A percentile compares a stretch with the other conserved stretches of the same genome.
Evolutionary conservation across 352 stramenopile genomes (phyloP).

Genomic region (Saprolegnia parasitica): DNA sequence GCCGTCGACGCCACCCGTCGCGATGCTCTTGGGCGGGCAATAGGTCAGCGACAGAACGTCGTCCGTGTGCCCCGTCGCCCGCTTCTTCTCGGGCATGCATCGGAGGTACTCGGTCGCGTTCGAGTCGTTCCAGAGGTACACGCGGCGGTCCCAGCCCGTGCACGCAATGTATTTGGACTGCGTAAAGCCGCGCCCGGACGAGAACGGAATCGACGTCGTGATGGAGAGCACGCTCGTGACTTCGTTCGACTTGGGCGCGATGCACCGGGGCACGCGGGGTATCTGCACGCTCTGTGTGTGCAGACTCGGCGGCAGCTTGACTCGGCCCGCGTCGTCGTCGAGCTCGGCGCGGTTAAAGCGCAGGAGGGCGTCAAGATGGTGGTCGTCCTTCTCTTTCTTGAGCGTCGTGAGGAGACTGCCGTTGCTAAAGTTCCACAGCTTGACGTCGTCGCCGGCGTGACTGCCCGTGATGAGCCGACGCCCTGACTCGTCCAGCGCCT

Average conservation of each 20-base stretch:
- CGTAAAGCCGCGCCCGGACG: slow-evolving; percentile 14
- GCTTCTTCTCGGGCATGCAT: slow-evolving; percentile 30
- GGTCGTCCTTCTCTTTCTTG: slow-evolving; percentile 39
- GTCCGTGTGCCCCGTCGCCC: slow-evolving; percentile 47
- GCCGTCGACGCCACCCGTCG: slow-evolving; percentile 62
- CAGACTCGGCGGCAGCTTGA: slow-evolving; percentile 18
- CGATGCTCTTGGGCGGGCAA: slow-evolving; percentile 64
- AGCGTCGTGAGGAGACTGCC: slow-evolving; percentile 80
- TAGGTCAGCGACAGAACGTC: slow-evolving; percentile 65
- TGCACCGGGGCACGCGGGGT: slow-evolving; percentile 29
- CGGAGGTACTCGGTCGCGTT: slow-evolving; percentile 40
- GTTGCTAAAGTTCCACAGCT: slow-evolving; percentile 90
- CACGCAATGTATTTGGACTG: slow-evolving; percentile 44
- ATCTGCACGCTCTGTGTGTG: slow-evolving; percentile 36
- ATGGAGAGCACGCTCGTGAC: slow-evolving; percentile 76
- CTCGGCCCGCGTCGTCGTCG: slow-evolving; percentile 8
- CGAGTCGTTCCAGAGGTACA: slow-evolving; percentile 83
- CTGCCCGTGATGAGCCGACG: slow-evolving; percentile 73
- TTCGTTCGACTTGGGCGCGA: slow-evolving; percentile 40
- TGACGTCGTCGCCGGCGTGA: slow-evolving; percentile 68
- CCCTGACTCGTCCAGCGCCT: slow-evolving; percentile 61
- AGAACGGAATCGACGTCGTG: slow-evolving; percentile 19
- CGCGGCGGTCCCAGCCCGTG: slow-evolving; percentile 73
- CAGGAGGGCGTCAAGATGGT: neutral
- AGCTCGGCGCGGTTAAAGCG: neutral